Conservation (phyloP, 306 rosid genomes). For the Prunus campanulata region DNA sequence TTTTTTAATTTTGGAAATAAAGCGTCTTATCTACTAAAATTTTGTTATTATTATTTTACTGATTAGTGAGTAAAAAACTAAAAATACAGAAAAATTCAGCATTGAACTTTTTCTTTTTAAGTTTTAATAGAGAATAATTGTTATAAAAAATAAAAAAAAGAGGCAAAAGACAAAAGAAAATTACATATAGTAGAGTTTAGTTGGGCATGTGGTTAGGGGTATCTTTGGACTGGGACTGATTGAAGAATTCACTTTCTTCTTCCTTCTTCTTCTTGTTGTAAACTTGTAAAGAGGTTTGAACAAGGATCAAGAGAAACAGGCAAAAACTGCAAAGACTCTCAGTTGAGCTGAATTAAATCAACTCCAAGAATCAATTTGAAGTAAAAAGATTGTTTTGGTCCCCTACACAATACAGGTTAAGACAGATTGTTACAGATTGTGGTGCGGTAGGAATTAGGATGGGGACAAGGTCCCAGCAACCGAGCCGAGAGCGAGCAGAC, state of each 20-base stretch:
- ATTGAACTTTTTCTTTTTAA: too few species aligned
- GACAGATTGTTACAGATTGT: neutral
- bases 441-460: constrained; percentile 18
- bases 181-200: neutral
- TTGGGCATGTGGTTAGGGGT: neutral
- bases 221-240: neutral
- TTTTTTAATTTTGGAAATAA: too few species aligned
- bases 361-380: neutral
- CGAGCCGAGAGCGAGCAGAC: constrained; percentile 30
- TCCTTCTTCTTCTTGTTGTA: neutral
- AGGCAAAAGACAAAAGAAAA: neutral
- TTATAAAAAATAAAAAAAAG: neutral
- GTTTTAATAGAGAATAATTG: too few species aligned
- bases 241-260: neutral
- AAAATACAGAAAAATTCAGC: too few species aligned
- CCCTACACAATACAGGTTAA: neutral
- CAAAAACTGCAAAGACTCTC: neutral
- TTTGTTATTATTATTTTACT: too few species aligned
- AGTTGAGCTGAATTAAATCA: neutral
- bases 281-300: neutral
- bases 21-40: too few species aligned
- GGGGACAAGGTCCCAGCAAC: constrained; percentile 68
- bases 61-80: too few species aligned
- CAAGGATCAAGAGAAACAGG: neutral
- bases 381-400: neutral